These are phyloP conservation scores for Globisporangium cylindrosporum DNA, from an alignment of 352 stramenopile genomes.

Conservation along the genomic window DNA sequence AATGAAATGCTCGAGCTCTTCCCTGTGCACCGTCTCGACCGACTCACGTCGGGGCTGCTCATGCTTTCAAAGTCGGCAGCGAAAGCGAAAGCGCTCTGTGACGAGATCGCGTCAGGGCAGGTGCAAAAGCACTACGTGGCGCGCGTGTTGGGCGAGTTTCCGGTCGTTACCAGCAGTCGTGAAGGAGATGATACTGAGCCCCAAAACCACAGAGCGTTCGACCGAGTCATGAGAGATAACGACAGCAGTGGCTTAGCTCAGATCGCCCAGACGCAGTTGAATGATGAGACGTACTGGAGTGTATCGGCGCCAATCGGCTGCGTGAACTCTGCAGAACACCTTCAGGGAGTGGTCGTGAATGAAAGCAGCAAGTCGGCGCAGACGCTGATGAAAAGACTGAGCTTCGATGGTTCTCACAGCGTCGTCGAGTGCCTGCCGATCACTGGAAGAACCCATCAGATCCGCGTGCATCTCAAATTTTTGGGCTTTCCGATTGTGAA, in stretches of 20 bases:
- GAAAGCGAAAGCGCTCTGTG: constrained; percentile 39
- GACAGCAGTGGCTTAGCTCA: constrained; percentile 4
- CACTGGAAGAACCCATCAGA: constrained; percentile 94
- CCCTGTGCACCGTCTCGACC: constrained; percentile 92
- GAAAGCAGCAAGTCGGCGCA: constrained; percentile 30
- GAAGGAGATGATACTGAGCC: constrained; percentile 12
- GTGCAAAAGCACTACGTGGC: constrained; percentile 62
- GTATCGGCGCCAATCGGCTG: constrained; percentile 39
- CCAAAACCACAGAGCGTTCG: constrained; percentile 9
- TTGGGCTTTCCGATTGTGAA: constrained; percentile 90
- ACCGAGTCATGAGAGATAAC: constrained; percentile 16
- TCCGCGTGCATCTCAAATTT: constrained; percentile 92
- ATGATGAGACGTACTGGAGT: constrained; percentile 28
- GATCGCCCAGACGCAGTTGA: constrained; percentile 6
- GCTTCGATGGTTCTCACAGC: constrained; percentile 33
- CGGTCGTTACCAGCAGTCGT: constrained; percentile 4
- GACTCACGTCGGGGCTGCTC: constrained; percentile 85
- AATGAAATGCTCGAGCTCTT: constrained; percentile 42
- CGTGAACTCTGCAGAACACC: constrained; percentile 17
- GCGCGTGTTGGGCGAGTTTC: constrained; percentile 44
- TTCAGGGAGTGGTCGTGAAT: constrained; percentile 17
- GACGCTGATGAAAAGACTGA: constrained; percentile 34
- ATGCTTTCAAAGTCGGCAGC: constrained; percentile 47
- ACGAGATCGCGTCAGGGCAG: constrained; percentile 30
- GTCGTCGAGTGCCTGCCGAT: constrained; percentile 88